Evolutionary conservation across 2,329 filamentous ascomycete genomes (phyloP), one percentile per base, ranked within the genome.

Genomic region (Ilyonectria destructans): DNA sequence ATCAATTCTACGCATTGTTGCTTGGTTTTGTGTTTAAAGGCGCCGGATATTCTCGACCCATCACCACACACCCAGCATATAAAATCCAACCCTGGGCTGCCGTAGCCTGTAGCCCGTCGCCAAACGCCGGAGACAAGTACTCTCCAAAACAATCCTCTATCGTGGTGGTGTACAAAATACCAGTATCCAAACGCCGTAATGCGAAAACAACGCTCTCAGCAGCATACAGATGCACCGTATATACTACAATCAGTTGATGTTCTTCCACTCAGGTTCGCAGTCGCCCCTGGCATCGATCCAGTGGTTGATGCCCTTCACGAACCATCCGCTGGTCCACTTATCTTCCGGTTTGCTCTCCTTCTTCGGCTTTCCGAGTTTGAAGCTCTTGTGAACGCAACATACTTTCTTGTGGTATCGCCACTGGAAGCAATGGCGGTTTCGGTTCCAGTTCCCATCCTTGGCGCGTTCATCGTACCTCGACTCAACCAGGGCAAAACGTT

Each of bases 211-310:
- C 68, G 57, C 35, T 37, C 45, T 26, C 33, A 62, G 29, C 17
- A 49, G 46, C 58, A 49, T 51, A 21, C 61, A 58, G 54, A 48
- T 59, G 48, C 62, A 15, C 52, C 37, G 13, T 23, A 48, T 46
- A 51, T 59, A 23, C 23, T 33, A 21, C 10, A 21, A 35, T 59
- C 62, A 78, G 37, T 78, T 76, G 3, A 81, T 78, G 35, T 77
- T 76, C 66, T 80, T 83, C 84, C 84, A 86, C 13, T 78, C 77
- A 4, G 81, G 75, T 48, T 74, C 73, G 69, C 85, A 86, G 54
- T 85, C 81, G 8, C 84, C 85, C 74, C 78, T 82, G 19, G 82
- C 80, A 8, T 81, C 78, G 58, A 85, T 83, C 84, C 84, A 86
- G 66, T 85, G 80, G 46, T 82, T 79, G 74, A 86, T 86, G 45